Conservation (phyloP, 2,329 filamentous ascomycete genomes). For the Colletotrichum lupini region DNA sequence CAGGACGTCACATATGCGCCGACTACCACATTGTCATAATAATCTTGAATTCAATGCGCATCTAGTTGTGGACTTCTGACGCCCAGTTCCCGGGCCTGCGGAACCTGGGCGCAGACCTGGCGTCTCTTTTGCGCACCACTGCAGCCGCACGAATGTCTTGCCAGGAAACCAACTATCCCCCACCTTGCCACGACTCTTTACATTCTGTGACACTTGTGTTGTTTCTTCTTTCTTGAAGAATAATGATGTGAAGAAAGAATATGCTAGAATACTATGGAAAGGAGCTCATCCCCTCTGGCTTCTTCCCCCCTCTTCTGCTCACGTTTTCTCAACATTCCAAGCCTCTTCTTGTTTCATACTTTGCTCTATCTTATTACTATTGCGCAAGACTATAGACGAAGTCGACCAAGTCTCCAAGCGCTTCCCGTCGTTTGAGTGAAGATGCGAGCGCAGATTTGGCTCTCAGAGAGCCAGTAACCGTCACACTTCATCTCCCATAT, state of each 20-base stretch:
- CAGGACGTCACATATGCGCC: background rate
- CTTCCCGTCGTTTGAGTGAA: too few relatives aligned
- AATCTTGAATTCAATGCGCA: background rate
- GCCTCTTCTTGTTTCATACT: background rate
- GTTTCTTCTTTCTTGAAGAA: background rate
- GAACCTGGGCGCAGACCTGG: constrained; percentile 4
- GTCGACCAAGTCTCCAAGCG: too few relatives aligned
- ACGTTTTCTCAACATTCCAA: too few relatives aligned
- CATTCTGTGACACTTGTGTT: background rate
- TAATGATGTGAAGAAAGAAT: background rate
- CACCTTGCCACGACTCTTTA: constrained; percentile 20
- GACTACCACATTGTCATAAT: background rate
- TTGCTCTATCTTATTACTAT: too few relatives aligned
- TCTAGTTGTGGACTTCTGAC: background rate
- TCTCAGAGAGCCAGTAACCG: too few relatives aligned
- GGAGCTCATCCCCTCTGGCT: background rate
- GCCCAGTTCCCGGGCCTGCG: constrained; percentile 8
- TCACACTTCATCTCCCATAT: too few relatives aligned
- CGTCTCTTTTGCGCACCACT: background rate
- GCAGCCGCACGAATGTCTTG: constrained; percentile 32
- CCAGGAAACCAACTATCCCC: constrained; percentile 6
- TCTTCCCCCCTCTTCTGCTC: background rate
- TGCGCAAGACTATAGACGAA: too few relatives aligned
- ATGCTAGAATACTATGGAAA: background rate
- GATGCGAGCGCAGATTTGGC: too few relatives aligned